A percentile compares a stretch with the other conserved stretches of the same genome.
These are phyloP conservation scores for Prorocentrum cordatum DNA, from an alignment of 169 alveolate species.

Conservation along the genomic window DNA sequence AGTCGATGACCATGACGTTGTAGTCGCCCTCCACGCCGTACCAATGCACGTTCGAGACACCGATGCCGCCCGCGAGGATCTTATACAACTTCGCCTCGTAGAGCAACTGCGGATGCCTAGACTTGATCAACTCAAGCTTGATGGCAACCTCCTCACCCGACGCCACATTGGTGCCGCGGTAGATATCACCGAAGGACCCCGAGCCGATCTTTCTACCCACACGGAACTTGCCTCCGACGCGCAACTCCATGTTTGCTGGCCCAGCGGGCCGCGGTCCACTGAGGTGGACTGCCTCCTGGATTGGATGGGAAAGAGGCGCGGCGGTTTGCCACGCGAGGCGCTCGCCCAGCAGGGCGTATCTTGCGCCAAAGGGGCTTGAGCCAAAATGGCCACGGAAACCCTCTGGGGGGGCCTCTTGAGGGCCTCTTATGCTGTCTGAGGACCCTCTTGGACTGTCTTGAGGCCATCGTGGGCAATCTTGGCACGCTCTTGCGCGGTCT, in stretches of 20 bases:
- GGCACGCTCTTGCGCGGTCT: too few relatives aligned
- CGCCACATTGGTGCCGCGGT: conserved; percentile 87
- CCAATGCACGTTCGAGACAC: conserved; percentile 71
- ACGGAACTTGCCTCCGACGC: conserved; percentile 71
- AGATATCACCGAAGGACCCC: conserved; percentile 97
- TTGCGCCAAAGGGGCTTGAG: too few relatives aligned
- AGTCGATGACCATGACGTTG: conserved; percentile 92
- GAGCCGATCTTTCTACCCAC: conserved; percentile 92
- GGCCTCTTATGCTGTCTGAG: too few relatives aligned
- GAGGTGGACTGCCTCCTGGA: too few relatives aligned
- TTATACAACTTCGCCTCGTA: conserved; percentile 94
- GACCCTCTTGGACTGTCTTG: too few relatives aligned
- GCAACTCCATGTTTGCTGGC: conserved; percentile 66
- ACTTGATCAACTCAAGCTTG: conserved; percentile 88
- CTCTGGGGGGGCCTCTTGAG: too few relatives aligned
- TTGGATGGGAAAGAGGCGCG: too few relatives aligned
- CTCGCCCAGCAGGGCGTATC: too few relatives aligned
- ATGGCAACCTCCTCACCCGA: conserved; percentile 91
- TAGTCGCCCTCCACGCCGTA: conserved; percentile 96
- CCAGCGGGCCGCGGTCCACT: too few relatives aligned
- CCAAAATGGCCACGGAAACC: too few relatives aligned
- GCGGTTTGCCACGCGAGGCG: too few relatives aligned
- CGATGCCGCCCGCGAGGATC: conserved; percentile 89
- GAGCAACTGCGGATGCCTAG: conserved; percentile 88
- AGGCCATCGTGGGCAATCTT: too few relatives aligned